Percentiles rank a stretch among this genome's conserved stretches.
phyloP scores from a whole-genome alignment of 352 stramenopile species.

The Lagenidium sp. region DNA sequence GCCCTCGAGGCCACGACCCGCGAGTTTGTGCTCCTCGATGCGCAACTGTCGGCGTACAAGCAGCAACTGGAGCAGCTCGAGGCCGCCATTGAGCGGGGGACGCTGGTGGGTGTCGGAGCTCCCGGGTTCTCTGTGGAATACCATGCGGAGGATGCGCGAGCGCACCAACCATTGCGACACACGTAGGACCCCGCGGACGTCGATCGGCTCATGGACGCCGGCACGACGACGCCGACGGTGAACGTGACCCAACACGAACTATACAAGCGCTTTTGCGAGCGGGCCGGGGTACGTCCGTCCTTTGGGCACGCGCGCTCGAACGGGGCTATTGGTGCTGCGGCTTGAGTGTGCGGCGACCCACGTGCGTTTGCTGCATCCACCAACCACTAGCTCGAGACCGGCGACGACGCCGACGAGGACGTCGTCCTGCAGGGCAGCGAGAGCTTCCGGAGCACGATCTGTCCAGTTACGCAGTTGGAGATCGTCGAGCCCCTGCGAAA shows the following conservation, averaged over 20 bases:
- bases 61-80: slow-evolving; percentile 60
- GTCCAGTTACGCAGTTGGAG: slow-evolving; percentile 73
- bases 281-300: slow-evolving; percentile 55
- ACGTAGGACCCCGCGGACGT: slow-evolving; percentile 34
- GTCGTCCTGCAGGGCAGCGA: slow-evolving; percentile 78
- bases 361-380: not conserved
- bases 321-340: too few relatives aligned
- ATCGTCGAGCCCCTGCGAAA: slow-evolving; percentile 73
- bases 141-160: too few relatives aligned
- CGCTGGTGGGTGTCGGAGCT: slow-evolving; percentile 16
- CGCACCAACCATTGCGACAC: too few relatives aligned
- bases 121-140: not conserved
- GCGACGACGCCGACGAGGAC: slow-evolving; percentile 59
- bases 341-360: not conserved
- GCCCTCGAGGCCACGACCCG: slow-evolving; percentile 58
- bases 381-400: slow-evolving; percentile 55
- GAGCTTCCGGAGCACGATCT: slow-evolving; percentile 60
- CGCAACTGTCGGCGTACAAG: slow-evolving; percentile 60
- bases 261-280: slow-evolving; percentile 75
- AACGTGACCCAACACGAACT: slow-evolving; percentile 54
- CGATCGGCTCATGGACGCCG: slow-evolving; percentile 50
- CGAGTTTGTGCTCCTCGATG: slow-evolving; percentile 53
- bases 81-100: slow-evolving; percentile 30
- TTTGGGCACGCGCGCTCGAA: too few relatives aligned
- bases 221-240: slow-evolving; percentile 38